Conservation (phyloP, 2,329 filamentous ascomycete genomes). For the Orbilia oligospora region DNA sequence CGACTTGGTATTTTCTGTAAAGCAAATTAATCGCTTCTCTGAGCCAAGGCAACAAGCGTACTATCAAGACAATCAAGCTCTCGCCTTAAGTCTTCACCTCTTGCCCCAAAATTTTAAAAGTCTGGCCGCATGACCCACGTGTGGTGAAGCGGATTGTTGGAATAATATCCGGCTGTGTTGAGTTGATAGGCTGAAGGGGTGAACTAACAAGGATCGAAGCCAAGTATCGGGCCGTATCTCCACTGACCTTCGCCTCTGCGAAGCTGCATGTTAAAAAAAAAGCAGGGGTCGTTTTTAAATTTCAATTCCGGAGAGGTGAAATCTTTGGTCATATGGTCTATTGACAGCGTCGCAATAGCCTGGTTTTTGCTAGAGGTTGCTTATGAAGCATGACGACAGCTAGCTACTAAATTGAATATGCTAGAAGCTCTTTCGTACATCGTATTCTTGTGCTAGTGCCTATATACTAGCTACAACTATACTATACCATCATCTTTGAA, state of each 20-base stretch:
- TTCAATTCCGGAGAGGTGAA: slow-evolving; percentile 23
- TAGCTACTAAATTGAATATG: neutral
- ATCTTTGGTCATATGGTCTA: slow-evolving; percentile 11
- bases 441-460: no score
- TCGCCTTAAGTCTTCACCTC: slow-evolving; percentile 29
- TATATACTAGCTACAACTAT: no score
- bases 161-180: slow-evolving; percentile 52
- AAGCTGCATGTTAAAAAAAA: slow-evolving; percentile 13
- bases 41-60: slow-evolving; percentile 26
- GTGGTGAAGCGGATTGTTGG: slow-evolving; percentile 52
- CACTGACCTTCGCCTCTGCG: slow-evolving; percentile 23
- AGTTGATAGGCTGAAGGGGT: slow-evolving; percentile 30
- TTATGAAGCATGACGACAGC: slow-evolving; percentile 8
- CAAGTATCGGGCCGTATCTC: slow-evolving; percentile 55
- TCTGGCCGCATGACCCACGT: slow-evolving; percentile 17
- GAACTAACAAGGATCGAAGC: slow-evolving; percentile 27
- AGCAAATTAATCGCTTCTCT: slow-evolving; percentile 10
- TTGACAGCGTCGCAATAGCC: slow-evolving; percentile 30
- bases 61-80: slow-evolving; percentile 42
- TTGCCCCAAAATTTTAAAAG: slow-evolving; percentile 15
- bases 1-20: neutral
- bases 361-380: slow-evolving; percentile 7
- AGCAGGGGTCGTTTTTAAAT: slow-evolving; percentile 42
- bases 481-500: no score
- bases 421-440: neutral